Evolutionary conservation across 495 filamentous ascomycete genomes (phyloP), one percentile per base, ranked within the genome.

Genomic region (Penicillium malachiteum): DNA sequence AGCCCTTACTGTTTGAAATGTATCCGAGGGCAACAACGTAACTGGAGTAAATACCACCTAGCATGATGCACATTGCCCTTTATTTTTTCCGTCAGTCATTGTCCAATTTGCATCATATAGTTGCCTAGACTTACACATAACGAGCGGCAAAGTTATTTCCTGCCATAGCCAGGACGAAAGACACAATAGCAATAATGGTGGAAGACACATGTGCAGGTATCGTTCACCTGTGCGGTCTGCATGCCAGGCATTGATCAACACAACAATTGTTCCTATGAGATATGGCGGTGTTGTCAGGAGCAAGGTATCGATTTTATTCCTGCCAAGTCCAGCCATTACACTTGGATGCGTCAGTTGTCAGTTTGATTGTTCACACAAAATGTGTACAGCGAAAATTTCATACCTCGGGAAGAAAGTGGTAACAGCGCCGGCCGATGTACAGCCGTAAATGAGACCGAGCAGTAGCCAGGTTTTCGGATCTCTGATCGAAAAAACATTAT

Each of bases 321-420:
- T 60, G 12, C 57, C 57, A 12, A 60, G 53, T 5, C 52, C 57
- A 17, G 52, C 16, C 57, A 60, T 60, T 6, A 60, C 57, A 52
- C 57, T 60, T 18, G 9, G 41, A n/a, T 6, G 42, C 17, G 7
- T 12, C 14, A 21, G 1, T 35, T 5, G 11, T 42, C 9, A 42
- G 34, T 51, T 8, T 17, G 6, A 34, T 34, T 34, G 33, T 21
- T 18, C 14, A 37, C 5, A 32, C n/a, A 41, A 21, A 13, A 38
- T 7, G 5, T 18, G 10, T 18, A 18, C 9, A 17, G 35, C 16
- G 8, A 6, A 41, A n/a, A 31, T 52, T 41, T 45, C 45, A 4
- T 21, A 62, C 59, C 52, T 62, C 48, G 89, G 89, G 68, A 92
- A 91, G 79, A 92, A 91, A 64, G 90, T 90, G 12, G 86, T 89